Evolutionary conservation across 495 filamentous ascomycete species (phyloP), one percentile per base, ranked within the genome.

Genomic region (Aspergillus baeticus): DNA sequence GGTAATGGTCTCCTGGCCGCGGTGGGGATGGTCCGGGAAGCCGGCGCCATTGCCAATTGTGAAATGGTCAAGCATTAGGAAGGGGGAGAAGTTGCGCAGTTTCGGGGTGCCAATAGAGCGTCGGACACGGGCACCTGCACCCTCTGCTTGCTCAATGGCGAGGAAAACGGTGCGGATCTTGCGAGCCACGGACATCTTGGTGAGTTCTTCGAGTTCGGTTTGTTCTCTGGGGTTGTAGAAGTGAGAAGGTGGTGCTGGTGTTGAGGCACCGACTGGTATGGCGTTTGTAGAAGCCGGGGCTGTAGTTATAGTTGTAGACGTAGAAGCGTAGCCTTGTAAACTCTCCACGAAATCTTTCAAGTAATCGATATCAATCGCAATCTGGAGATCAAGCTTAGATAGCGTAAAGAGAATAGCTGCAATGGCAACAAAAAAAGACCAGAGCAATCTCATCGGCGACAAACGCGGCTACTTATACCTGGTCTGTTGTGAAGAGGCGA

Each of bases 61-160:
- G 79, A 96, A 96, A 74, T 97, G 91, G 70, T 98, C 93, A 21
- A 97, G 89, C 93, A 98, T 96, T 13, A 98, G 81, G 78, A 98
- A 98, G 10, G 93, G 93, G 17, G 84, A 87, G 77, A 98, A 88
- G 74, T 96, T 90, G 65, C 87, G 83, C 4, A 97, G 81, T 57
- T 88, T 82, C 6, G 88, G 78, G 3, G 89, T 95, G 47, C 93
- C 93, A 65, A 98, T 90, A 26, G 89, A 91, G 58, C 93, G 87
- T 36, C 93, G 84, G 2, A 98, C 93, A 39, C 87, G 80, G 0
- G 93, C 93, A 35, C 93, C 93, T 5, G 88, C 91, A 50, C 93
- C 93, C 71, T 98, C 93, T 47, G 89, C 76, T 73, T 95, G 90
- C 70, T 96, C 90, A 58, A 87, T 72, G 58, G 93, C 94, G 29